Percentiles rank a stretch among this genome's conserved stretches.
These are phyloP conservation scores for Penicillium hesseltinei DNA, from an alignment of 2,329 filamentous ascomycete species.

Conservation along the genomic window DNA sequence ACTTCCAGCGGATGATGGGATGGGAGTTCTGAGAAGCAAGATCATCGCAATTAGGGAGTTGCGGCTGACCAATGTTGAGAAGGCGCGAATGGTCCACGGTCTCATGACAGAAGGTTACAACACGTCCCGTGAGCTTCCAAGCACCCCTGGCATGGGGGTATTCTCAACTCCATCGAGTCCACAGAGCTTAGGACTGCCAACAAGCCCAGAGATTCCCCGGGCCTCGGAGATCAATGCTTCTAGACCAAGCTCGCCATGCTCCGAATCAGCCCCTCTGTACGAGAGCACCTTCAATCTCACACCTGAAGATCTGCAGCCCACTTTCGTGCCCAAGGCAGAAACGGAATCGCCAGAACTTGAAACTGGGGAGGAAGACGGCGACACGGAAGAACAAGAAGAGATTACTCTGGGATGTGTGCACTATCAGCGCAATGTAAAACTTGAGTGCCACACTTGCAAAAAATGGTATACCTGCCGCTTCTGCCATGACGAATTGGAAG, in stretches of 20 bases:
- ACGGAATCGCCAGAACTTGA: slow-evolving; percentile 28
- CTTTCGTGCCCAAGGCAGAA: slow-evolving; percentile 56
- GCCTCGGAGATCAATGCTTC: slow-evolving; percentile 23
- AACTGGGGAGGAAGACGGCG: slow-evolving; percentile 37
- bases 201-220: slow-evolving; percentile 34
- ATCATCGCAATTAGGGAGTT: slow-evolving; percentile 68
- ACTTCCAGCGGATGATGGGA: slow-evolving; percentile 76
- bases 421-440: slow-evolving; percentile 92
- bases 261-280: slow-evolving; percentile 27
- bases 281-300: slow-evolving; percentile 43
- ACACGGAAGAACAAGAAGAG: slow-evolving; percentile 50
- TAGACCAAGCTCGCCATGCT: slow-evolving; percentile 29
- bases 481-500: slow-evolving; percentile 82
- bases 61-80: slow-evolving; percentile 59
- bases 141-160: background rate
- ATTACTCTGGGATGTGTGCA: slow-evolving; percentile 76
- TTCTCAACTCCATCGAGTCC: slow-evolving; percentile 28
- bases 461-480: slow-evolving; percentile 94
- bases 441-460: slow-evolving; percentile 86
- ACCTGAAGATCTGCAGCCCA: slow-evolving; percentile 62
- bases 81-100: slow-evolving; percentile 69
- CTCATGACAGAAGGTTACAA: slow-evolving; percentile 68
- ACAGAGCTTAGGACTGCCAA: slow-evolving; percentile 26
- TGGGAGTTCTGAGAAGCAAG: slow-evolving; percentile 63
- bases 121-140: slow-evolving; percentile 38